Evolutionary conservation across 2,329 filamentous ascomycete species (phyloP).

Genomic region (Fusarium sp.): DNA sequence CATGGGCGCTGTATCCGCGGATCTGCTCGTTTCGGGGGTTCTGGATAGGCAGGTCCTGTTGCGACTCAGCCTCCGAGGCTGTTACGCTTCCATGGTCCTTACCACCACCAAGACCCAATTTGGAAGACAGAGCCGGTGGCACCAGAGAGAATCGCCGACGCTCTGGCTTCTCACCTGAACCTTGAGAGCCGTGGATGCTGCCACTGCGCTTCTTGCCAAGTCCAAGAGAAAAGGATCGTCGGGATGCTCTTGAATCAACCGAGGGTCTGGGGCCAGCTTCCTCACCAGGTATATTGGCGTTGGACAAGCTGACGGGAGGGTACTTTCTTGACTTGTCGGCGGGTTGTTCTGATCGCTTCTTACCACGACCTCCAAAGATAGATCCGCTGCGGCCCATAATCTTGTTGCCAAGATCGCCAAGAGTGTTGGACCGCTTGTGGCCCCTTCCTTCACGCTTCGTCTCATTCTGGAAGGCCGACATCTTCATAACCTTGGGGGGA

Average conservation of each 20-base stretch:
- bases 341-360: slow-evolving; percentile 62
- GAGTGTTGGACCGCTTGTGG: slow-evolving; percentile 80
- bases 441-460: slow-evolving; percentile 62
- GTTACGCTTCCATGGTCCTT: slow-evolving; percentile 64
- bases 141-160: slow-evolving; percentile 79
- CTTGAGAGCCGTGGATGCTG: slow-evolving; percentile 69
- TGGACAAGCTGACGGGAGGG: slow-evolving; percentile 92
- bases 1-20: slow-evolving; percentile 51
- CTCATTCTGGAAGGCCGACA: slow-evolving; percentile 69
- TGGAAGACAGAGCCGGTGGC: slow-evolving; percentile 70
- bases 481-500: slow-evolving; percentile 68
- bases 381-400: slow-evolving; percentile 87
- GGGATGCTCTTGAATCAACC: slow-evolving; percentile 75
- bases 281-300: slow-evolving; percentile 71
- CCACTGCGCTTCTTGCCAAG: slow-evolving; percentile 79
- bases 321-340: slow-evolving; percentile 78
- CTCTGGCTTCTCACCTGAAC: slow-evolving; percentile 66
- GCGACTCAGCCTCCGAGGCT: slow-evolving; percentile 61
- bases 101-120: slow-evolving; percentile 67
- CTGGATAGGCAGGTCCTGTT: slow-evolving; percentile 65
- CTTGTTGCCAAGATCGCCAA: slow-evolving; percentile 85
- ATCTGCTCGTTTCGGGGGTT: slow-evolving; percentile 50
- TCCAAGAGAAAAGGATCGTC: slow-evolving; percentile 77
- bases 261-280: slow-evolving; percentile 67
- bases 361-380: slow-evolving; percentile 75